These are phyloP conservation scores for Tanozyma kutaoensis DNA, from an alignment of 805 yeast species.

Conservation along the genomic window DNA sequence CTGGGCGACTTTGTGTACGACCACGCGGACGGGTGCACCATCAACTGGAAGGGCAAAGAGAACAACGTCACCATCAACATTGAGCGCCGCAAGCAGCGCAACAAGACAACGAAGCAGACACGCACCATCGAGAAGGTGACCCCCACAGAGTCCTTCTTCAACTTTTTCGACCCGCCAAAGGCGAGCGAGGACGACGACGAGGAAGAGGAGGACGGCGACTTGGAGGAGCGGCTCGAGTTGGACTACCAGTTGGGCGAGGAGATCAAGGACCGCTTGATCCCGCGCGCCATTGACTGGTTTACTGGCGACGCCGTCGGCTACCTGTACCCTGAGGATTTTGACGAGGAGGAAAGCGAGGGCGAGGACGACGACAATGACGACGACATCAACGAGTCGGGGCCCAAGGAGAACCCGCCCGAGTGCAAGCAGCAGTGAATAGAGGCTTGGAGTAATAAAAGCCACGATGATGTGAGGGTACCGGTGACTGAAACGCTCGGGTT, in stretches of 20 bases:
- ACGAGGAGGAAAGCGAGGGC: slow-evolving; percentile 50
- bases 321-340: slow-evolving; percentile 41
- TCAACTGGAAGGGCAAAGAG: slow-evolving; percentile 74
- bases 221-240: slow-evolving; percentile 75
- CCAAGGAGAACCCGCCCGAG: slow-evolving; percentile 57
- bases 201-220: slow-evolving; percentile 52
- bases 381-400: slow-evolving; percentile 40
- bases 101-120: slow-evolving; percentile 91
- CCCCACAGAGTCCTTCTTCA: slow-evolving; percentile 92
- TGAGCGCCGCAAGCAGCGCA: slow-evolving; percentile 95
- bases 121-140: slow-evolving; percentile 90
- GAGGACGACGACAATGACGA: slow-evolving; percentile 47
- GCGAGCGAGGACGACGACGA: slow-evolving; percentile 42
- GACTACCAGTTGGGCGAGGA: slow-evolving; percentile 96
- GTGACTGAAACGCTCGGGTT: too few species aligned
- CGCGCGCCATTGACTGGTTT: slow-evolving; percentile 97
- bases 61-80: slow-evolving; percentile 73
- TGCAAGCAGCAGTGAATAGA: slow-evolving; percentile 54
- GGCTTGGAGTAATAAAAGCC: too few species aligned
- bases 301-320: slow-evolving; percentile 92
- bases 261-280: slow-evolving; percentile 87
- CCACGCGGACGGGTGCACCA: slow-evolving; percentile 84
- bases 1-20: slow-evolving; percentile 95
- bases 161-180: slow-evolving; percentile 89
- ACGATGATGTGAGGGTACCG: too few species aligned